Base-by-base conservation (phyloP, 1,284 basidiomycete species). In the Trichosporon faecale region DNA sequence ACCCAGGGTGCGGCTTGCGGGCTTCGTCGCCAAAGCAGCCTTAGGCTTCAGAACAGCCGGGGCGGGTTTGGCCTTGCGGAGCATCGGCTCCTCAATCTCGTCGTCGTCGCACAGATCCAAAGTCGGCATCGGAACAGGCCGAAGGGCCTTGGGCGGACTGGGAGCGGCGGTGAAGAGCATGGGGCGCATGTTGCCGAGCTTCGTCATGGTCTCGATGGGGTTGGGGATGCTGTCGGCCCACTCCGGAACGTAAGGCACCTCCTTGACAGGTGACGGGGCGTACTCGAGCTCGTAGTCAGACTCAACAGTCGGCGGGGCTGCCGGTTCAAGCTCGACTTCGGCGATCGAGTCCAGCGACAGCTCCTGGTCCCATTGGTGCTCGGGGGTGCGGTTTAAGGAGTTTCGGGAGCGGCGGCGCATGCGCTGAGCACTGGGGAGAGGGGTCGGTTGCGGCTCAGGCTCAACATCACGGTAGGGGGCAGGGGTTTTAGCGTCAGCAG, bases 381-480 rank as follows among this genome's bases (percentile, higher is more conserved):
- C 64, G 5, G 68, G 60, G 2, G 64, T 60, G 21, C 31, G 35
- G 18, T 60, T 37, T 25, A 72, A 64, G 5, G 66, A 69, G 12
- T 69, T 49, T 16, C 69, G 69, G 7, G 71, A 72, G 7, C 70
- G 67, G 23, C 79, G 72, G 14, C 80, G 71, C 2, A 74, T 73
- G 29, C 79, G 72, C 23, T 77, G 74, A 0, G 81, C 81, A 3
- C 77, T 79, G 8, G 81, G 80, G 2, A 82, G 69, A 1, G 81
- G 80, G 0, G 78, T 76, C 1, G 79, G 76, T 0, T 73, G 70
- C 3, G 77, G 75, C 25, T 67, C 73, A 9, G 37, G 40, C 37
- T 66, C 61, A 49, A 46, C 68, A 2, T 61, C 33, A 12, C 63
- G 67, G 9, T 66, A 68, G 7, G 67, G 67, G 2, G 31, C 71